Conservation (phyloP, 192 early-diverging fungal species). For the Umbelopsis isabellina region DNA sequence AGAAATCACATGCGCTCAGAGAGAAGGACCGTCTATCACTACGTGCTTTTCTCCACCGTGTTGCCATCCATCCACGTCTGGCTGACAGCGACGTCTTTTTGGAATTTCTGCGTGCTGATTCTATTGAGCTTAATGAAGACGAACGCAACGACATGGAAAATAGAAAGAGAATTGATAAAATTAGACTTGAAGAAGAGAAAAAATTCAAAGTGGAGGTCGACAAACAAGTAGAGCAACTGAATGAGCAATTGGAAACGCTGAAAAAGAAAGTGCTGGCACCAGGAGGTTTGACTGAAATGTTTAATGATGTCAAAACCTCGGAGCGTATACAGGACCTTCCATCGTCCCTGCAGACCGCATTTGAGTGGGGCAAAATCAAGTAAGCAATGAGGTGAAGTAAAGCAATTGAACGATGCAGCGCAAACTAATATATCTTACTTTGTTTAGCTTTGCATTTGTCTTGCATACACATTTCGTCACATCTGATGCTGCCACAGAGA, state of each 20-base stretch:
- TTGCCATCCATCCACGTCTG: constrained; percentile 38
- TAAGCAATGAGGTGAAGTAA: constrained; percentile 16
- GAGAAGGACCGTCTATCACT: constrained; percentile 57
- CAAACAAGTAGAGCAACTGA: constrained; percentile 47
- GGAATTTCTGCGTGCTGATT: constrained; percentile 45
- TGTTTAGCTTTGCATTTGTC: constrained; percentile 54
- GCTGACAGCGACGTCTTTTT: constrained; percentile 36
- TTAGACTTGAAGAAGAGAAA: constrained; percentile 43
- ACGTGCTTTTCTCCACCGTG: constrained; percentile 45
- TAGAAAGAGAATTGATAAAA: constrained; percentile 44
- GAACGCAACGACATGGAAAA: constrained; percentile 43
- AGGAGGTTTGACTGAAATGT: constrained; percentile 41
- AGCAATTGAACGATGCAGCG: background rate
- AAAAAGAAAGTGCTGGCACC: constrained; percentile 49
- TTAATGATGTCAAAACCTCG: constrained; percentile 36
- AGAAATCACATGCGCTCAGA: constrained; percentile 30
- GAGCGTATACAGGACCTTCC: constrained; percentile 47
- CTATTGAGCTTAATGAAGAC: constrained; percentile 36
- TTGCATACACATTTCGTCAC: constrained; percentile 56
- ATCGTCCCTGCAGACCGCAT: constrained; percentile 38
- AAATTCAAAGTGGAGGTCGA: constrained; percentile 51
- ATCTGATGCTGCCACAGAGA: constrained; percentile 52
- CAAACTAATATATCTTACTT: background rate
- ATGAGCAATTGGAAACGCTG: constrained; percentile 48
- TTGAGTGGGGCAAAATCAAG: constrained; percentile 63